Conservation (phyloP, 2,329 filamentous ascomycete genomes). For the Lasiodiplodia sp. region DNA sequence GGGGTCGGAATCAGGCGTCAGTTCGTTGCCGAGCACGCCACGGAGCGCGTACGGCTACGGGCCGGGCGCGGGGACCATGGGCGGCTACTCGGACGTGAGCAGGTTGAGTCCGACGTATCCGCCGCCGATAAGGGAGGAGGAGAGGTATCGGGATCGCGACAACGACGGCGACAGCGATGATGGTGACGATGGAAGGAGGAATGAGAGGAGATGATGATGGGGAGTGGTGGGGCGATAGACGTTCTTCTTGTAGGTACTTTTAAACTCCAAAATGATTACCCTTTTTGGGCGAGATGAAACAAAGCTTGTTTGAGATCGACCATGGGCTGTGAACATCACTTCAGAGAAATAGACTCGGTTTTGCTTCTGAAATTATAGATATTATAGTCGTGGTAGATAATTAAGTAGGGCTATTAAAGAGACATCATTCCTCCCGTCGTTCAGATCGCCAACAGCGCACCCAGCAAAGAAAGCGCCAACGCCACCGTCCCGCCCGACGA, state of each 20-base stretch:
- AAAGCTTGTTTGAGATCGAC: not conserved
- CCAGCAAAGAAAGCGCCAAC: not conserved
- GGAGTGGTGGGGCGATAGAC: not conserved
- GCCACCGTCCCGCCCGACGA: conserved; percentile 1
- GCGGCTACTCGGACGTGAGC: not conserved
- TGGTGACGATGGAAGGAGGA: not conserved
- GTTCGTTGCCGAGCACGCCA: conserved; percentile 18
- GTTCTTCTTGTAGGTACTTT: not conserved
- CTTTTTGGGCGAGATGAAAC: not conserved
- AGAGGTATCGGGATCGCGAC: not conserved
- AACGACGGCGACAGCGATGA: not conserved
- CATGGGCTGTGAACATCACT: not conserved
- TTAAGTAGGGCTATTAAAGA: not conserved
- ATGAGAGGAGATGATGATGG: not conserved
- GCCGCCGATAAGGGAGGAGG: conserved; percentile 17
- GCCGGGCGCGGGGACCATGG: not conserved
- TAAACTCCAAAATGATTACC: not conserved
- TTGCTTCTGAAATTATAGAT: too few relatives aligned
- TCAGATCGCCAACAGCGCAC: conserved; percentile 7
- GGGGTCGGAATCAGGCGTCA: not conserved
- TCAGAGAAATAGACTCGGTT: not conserved
- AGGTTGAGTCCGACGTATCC: conserved; percentile 18
- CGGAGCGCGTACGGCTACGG: not conserved
- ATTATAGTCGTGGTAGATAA: not conserved
- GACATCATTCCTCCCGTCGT: not conserved